phyloP scores from a whole-genome alignment of 1,284 basidiomycete species.

The Ceratobasidium sp. region DNA sequence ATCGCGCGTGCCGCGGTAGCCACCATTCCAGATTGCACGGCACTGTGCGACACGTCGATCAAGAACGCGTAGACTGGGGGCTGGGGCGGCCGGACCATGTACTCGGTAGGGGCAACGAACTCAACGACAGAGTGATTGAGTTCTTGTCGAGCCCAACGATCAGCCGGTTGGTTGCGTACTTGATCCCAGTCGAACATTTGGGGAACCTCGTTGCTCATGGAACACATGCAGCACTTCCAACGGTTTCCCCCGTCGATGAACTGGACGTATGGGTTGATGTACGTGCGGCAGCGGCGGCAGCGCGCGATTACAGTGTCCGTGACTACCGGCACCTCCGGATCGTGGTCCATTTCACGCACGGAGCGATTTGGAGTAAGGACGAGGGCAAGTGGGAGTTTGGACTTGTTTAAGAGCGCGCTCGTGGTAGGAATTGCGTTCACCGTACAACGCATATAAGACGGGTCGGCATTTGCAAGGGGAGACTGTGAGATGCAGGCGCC shows the following conservation, averaged over 20 bases:
- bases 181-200: slow-evolving; percentile 98
- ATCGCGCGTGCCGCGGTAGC: slow-evolving; percentile 96
- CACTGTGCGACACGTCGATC: slow-evolving; percentile 93
- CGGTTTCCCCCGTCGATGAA: slow-evolving; percentile 98
- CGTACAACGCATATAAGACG: slow-evolving; percentile 92
- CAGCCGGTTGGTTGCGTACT: slow-evolving; percentile 83
- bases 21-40: slow-evolving; percentile 95
- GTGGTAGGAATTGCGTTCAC: slow-evolving; percentile 95
- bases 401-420: slow-evolving; percentile 86
- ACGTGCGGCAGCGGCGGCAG: slow-evolving; percentile 95
- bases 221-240: slow-evolving; percentile 99
- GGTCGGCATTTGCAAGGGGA: slow-evolving; percentile 83
- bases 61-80: slow-evolving; percentile 97
- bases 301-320: slow-evolving; percentile 96
- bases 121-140: slow-evolving; percentile 94
- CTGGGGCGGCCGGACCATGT: slow-evolving; percentile 99
- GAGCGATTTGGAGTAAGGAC: slow-evolving; percentile 93
- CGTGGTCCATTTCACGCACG: slow-evolving; percentile 64
- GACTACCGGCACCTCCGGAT: slow-evolving; percentile 79
- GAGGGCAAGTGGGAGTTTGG: slow-evolving; percentile 91
- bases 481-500: slow-evolving; percentile 78
- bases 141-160: slow-evolving; percentile 93
- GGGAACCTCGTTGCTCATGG: slow-evolving; percentile 97
- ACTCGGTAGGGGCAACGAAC: slow-evolving; percentile 97
- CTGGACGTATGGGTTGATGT: slow-evolving; percentile 98